Evolutionary conservation across 1,139 yeast genomes (phyloP).

Genomic region (Lodderomyces pseudojiufengensis): DNA sequence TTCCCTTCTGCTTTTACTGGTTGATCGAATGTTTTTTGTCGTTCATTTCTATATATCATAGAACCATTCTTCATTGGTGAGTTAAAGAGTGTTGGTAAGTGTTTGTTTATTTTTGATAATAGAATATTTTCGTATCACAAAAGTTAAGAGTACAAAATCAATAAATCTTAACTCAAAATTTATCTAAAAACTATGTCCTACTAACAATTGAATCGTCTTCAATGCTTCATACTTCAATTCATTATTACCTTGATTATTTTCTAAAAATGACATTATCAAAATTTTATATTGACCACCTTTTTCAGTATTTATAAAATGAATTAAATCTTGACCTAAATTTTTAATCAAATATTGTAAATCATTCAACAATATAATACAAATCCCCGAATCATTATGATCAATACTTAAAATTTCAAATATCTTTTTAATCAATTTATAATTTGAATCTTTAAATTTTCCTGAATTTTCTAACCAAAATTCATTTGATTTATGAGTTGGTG

Average conservation of each 20-base stretch:
- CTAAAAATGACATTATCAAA: slow-evolving; percentile 81
- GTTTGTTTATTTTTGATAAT: slow-evolving; percentile 1
- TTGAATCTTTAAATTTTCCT: slow-evolving; percentile 67
- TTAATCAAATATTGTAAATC: slow-evolving; percentile 43
- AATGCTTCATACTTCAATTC: slow-evolving; percentile 94
- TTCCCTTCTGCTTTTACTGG: slow-evolving; percentile 12
- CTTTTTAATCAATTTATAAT: slow-evolving; percentile 67
- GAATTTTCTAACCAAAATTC: slow-evolving; percentile 90
- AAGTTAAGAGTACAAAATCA: not conserved
- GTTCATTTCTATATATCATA: slow-evolving; percentile 19
- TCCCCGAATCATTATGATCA: slow-evolving; percentile 20
- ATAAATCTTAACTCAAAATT: not conserved
- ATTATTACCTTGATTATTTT: slow-evolving; percentile 61
- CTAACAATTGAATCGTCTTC: slow-evolving; percentile 87
- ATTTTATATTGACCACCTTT: slow-evolving; percentile 51
- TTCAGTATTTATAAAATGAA: slow-evolving; percentile 70
- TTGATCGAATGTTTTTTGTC: slow-evolving; percentile 16
- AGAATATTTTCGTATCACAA: slow-evolving; percentile 1
- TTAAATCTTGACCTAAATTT: slow-evolving; percentile 57
- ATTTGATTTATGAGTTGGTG: slow-evolving; percentile 83
- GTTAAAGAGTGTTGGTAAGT: too few species aligned
- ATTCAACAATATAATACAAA: slow-evolving; percentile 51
- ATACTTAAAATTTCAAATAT: slow-evolving; percentile 35
- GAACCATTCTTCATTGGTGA: slow-evolving; percentile 20
- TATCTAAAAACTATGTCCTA: slow-evolving; percentile 53